Conservation (phyloP, 768 basidiomycete genomes). For the Xerocomus brunneocitrinus region DNA sequence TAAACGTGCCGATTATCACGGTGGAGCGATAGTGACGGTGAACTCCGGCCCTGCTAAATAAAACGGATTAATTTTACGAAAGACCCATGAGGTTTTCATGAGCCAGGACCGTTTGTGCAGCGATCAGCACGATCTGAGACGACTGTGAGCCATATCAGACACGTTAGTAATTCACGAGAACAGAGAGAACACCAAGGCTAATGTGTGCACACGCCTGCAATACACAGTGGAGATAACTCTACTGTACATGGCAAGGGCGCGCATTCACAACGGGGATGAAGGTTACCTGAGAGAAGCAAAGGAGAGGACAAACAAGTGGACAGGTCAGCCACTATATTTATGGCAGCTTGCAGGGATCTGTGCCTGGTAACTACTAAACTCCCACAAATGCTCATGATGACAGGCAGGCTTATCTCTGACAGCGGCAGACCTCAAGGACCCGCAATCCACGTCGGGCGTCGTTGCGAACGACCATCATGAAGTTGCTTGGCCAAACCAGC, state of each 20-base stretch:
- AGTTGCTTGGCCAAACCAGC: no score
- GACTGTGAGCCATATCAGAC: background rate
- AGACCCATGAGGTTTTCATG: background rate
- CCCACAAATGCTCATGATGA: background rate
- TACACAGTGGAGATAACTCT: slow-evolving; percentile 23
- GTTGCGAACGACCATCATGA: no score
- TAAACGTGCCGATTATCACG: background rate
- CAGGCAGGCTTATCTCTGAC: background rate
- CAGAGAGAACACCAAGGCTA: background rate
- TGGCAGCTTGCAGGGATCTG: background rate
- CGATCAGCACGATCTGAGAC: no score
- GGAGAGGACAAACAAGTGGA: background rate
- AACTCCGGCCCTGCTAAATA: background rate
- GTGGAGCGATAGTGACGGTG: background rate
- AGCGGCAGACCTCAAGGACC: background rate
- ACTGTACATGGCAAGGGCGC: slow-evolving; percentile 23
- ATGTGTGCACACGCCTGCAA: slow-evolving; percentile 20
- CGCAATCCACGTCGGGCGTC: no score
- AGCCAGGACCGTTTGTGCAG: background rate
- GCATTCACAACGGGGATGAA: slow-evolving; percentile 12
- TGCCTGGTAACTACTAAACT: background rate
- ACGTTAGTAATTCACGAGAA: background rate
- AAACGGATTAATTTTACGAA: background rate
- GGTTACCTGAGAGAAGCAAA: background rate
- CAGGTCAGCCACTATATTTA: background rate